Base-by-base conservation (phyloP, 2,329 filamentous ascomycete genomes). In the Cladobotryum mycophilum region DNA sequence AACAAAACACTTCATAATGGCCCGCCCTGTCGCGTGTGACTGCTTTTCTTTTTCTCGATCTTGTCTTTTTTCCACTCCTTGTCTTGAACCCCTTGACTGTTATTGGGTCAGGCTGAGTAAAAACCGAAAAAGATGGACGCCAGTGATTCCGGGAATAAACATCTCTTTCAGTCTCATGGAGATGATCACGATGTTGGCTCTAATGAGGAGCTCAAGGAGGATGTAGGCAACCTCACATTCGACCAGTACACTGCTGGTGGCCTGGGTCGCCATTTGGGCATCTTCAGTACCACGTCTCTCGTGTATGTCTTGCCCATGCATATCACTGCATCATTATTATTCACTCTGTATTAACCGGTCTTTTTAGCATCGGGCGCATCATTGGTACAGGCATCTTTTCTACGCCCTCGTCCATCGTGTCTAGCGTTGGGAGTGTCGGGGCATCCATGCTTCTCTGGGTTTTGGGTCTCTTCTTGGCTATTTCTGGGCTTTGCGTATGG, bases 381-480 rank as follows among this genome's bases (percentile, higher is more conserved):
- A 55, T 58, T n/a, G 56, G 56, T 14, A 58, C 56, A 3, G 56
- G 56, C 38, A 58, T 58, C 42, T 58, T 58, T 22, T 56, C 56
- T 7, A 57, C 55, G 3, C 56, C 56, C 3, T 58, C 56, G 4
- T 55, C 55, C 20, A 57, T 58, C 11, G 54, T 57, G 48, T 46
- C 50, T 35, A 47, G 55, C 14, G 47, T 58, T 17, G 55, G 56
- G 37, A 57, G 55, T 38, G 54, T 58, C 11, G 56, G 56, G 12
- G 56, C 56, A 17, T 53, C 56, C 4, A 48, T 58, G 41, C 17
- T 58, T 7, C 40, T 59, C 4, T 59, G 56, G 56, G 53, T 57
- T 3, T 45, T 58, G 41, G 57, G 57, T 5, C 54, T 59, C 2
- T 22, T 58, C 36, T 48, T 59, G 5, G 43, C 53, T 5, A 20